Conservation (phyloP, 2,329 filamentous ascomycete genomes). For the Trichoderma koningiopsis region DNA sequence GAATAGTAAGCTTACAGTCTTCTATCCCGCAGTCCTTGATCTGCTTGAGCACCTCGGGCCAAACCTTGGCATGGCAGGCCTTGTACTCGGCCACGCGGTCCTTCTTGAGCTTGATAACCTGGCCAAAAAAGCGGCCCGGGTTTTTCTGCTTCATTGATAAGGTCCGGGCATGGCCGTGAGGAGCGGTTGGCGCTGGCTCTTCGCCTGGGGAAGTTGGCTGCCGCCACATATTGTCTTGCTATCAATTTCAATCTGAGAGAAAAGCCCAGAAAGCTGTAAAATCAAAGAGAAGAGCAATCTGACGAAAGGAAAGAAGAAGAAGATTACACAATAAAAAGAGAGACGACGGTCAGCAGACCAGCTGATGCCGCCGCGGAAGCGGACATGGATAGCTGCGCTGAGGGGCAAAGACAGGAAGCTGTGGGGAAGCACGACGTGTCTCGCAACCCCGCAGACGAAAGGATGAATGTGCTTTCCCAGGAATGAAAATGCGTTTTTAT, state of each 20-base stretch:
- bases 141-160: conserved; percentile 37
- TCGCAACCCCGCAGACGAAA: conserved; percentile 8
- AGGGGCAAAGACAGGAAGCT: not conserved
- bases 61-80: conserved; percentile 70
- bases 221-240: conserved; percentile 32
- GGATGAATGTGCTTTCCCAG: not conserved
- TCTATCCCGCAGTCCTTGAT: conserved; percentile 74
- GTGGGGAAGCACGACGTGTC: conserved; percentile 14
- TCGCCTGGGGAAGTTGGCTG: conserved; percentile 31
- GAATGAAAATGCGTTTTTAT: not conserved
- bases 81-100: conserved; percentile 71
- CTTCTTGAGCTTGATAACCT: conserved; percentile 72
- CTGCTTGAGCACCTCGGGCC: conserved; percentile 75
- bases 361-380: not conserved
- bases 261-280: not conserved
- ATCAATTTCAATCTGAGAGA: not conserved
- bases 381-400: not conserved
- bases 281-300: not conserved
- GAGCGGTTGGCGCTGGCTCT: conserved; percentile 22
- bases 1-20: conserved; percentile 58
- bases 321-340: not conserved
- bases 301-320: not conserved
- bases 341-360: not conserved
- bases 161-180: conserved; percentile 3
- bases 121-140: conserved; percentile 62